Evolutionary conservation across 1,284 basidiomycete species (phyloP), one percentile per base, ranked within the genome.

Genomic region (Xerocomus nothofagi): DNA sequence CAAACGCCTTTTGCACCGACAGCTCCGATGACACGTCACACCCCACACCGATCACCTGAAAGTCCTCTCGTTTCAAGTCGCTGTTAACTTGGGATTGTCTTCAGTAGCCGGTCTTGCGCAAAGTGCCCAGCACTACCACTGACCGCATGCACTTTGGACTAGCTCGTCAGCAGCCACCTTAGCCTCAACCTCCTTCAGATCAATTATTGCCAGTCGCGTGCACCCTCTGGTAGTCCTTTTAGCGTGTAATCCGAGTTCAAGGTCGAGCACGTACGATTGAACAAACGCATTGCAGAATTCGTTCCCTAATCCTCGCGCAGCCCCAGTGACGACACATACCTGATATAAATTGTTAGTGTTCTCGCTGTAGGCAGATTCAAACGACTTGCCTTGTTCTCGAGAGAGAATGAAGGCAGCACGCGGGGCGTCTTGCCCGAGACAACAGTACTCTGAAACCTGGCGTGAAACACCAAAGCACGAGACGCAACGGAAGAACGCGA

Each of bases 261-360:
- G 26, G 23, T n/a, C 42, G 33, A 51, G 21, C 18, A 78, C 84
- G 62, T 67, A 92, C 78, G 91, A 91, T 71, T 91, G 85, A 58
- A 95, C 67, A 69, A 98, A 93, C 8, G 93, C 93, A 47, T 86
- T 82, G 61, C 91, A 93, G 69, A 97, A 93, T 69, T 93, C 85
- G 62, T 89, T 81, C 14, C 93, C 93, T 31, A 97, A 73, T 12
- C 95, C 95, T 61, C 91, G 80, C 15, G 93, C 95, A 46, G 88
- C 96, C 46, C 95, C 95, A n/a, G 95, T 98, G 48, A 98, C 84
- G 58, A 96, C 75, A 72, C 90, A 93, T 41, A 95, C 92, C 86
- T 97, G 70, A 26, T 11, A 23, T 24, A 18, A 27, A 39, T 5
- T 31, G 34, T 57, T 23, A 44, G 39, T 18, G 20, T 27, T 10